phyloP scores from a whole-genome alignment of 1,284 basidiomycete genomes.

The Leccinum pachyderme region DNA sequence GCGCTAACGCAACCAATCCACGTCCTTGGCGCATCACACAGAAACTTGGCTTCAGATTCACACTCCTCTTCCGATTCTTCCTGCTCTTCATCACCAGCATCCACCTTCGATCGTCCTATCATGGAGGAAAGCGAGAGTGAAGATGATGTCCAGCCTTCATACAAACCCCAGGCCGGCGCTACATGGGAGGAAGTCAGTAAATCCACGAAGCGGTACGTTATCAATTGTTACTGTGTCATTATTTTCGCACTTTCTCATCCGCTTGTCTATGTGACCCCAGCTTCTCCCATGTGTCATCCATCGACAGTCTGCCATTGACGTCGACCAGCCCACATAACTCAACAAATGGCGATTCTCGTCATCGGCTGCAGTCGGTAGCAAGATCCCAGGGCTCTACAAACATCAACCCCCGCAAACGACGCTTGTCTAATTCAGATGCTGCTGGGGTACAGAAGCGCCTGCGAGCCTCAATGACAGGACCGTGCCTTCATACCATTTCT shows the following conservation, averaged over 20 bases:
- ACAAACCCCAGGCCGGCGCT: not conserved
- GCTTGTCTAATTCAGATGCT: not conserved
- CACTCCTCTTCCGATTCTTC: not conserved
- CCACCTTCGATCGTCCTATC: not conserved
- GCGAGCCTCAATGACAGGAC: not conserved
- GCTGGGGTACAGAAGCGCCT: not conserved
- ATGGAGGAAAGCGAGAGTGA: not conserved
- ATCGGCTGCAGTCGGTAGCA: too few relatives aligned
- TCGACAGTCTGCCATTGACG: not conserved
- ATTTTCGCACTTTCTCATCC: not conserved
- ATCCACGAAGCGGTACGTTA: not conserved
- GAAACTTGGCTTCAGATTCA: not conserved
- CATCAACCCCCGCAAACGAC: not conserved
- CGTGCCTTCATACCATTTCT: constrained; percentile 11
- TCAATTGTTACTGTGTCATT: not conserved
- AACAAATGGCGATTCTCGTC: too few relatives aligned
- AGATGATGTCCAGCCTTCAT: not conserved
- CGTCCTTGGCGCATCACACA: too few relatives aligned
- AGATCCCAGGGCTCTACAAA: too few relatives aligned
- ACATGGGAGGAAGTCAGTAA: not conserved
- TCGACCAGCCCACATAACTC: not conserved
- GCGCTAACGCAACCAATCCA: too few relatives aligned
- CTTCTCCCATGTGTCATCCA: not conserved
- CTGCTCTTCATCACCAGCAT: not conserved
- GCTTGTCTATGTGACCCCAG: not conserved